Evolutionary conservation across 768 basidiomycete genomes (phyloP).

Genomic region (Naganishia friedmannii): DNA sequence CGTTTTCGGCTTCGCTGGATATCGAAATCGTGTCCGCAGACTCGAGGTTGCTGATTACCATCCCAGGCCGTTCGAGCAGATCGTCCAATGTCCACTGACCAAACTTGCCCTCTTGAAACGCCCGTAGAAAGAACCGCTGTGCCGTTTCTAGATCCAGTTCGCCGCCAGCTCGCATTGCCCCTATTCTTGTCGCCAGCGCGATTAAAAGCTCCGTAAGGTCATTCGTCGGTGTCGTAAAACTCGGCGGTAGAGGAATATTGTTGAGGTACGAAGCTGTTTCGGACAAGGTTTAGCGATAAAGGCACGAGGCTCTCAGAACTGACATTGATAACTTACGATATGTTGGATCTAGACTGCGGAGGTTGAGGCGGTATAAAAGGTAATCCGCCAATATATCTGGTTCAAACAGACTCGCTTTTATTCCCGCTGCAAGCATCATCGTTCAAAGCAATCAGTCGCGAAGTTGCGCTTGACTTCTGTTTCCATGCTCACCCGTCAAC

Average conservation of each 20-base stretch:
- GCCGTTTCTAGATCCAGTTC: conserved; percentile 68
- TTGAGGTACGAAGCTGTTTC: conserved; percentile 33
- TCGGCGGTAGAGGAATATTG: conserved; percentile 53
- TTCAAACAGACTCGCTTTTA: conserved; percentile 89
- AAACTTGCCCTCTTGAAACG: conserved; percentile 67
- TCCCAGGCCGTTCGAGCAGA: conserved; percentile 30
- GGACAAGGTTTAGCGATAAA: not conserved
- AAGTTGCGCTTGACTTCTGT: not conserved
- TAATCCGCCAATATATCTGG: conserved; percentile 79
- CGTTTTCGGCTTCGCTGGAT: not conserved
- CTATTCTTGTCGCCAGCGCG: conserved; percentile 68
- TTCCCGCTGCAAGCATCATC: conserved; percentile 54
- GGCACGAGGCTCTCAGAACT: no score
- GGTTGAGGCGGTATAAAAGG: conserved; percentile 77
- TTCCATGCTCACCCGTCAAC: conserved; percentile 67
- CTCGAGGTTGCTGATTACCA: not conserved
- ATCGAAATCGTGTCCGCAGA: not conserved
- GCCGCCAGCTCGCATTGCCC: conserved; percentile 78
- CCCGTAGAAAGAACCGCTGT: conserved; percentile 74
- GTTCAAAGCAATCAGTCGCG: not conserved
- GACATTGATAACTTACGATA: conserved; percentile 5
- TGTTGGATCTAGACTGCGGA: conserved; percentile 46
- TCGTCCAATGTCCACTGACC: conserved; percentile 52
- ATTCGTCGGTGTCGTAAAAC: conserved; percentile 60
- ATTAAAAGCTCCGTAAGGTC: conserved; percentile 68